Evolutionary conservation across 345 rosid genomes (phyloP).

Genomic region (Pugionium dolabratum): DNA sequence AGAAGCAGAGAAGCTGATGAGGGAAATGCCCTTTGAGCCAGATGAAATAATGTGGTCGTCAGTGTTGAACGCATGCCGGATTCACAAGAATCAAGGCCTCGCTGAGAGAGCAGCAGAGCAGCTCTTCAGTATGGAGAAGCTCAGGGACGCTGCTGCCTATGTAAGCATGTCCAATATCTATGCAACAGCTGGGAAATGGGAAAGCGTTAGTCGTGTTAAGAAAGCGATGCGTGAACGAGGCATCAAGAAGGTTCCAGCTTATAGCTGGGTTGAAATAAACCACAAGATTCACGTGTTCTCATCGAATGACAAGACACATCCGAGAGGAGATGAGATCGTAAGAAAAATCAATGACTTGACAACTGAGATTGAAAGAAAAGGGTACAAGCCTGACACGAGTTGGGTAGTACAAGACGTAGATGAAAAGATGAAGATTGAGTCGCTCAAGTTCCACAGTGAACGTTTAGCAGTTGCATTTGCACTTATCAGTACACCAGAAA

Average conservation of each 20-base stretch:
- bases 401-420: constrained; percentile 68
- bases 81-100: constrained; percentile 69
- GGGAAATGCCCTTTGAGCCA: constrained; percentile 69
- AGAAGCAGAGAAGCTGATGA: constrained; percentile 70
- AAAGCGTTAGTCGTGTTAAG: constrained; percentile 62
- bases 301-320: constrained; percentile 65
- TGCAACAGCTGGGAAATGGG: constrained; percentile 76
- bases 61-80: constrained; percentile 79
- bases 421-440: constrained; percentile 58
- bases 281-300: constrained; percentile 62
- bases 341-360: constrained; percentile 53
- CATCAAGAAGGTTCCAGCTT: constrained; percentile 65
- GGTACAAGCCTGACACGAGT: constrained; percentile 74
- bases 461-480: constrained; percentile 84
- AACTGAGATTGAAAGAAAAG: constrained; percentile 63
- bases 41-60: constrained; percentile 91
- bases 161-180: constrained; percentile 85
- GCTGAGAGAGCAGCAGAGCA: constrained; percentile 69
- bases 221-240: constrained; percentile 81
- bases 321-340: constrained; percentile 53
- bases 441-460: constrained; percentile 80
- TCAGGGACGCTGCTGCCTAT: constrained; percentile 80
- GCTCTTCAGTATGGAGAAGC: constrained; percentile 68
- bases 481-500: constrained; percentile 72
- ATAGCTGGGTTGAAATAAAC: constrained; percentile 85